Evolutionary conservation across 305 asterid species (phyloP), one percentile per base, ranked within the genome.

Genomic region (Fraxinus ornus): DNA sequence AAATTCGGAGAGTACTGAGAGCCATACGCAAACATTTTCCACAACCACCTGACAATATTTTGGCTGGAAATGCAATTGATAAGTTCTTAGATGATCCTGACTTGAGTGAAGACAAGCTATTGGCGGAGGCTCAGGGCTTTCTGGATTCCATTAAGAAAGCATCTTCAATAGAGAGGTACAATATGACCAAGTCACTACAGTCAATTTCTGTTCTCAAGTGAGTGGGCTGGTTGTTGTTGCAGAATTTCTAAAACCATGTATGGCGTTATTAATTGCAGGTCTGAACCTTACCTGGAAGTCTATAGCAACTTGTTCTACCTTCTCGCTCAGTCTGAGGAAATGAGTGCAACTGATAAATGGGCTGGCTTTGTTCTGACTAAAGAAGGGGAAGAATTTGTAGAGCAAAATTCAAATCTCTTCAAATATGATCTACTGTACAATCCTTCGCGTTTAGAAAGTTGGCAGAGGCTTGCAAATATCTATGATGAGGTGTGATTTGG

Each of bases 311-410:
- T 97, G 87, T 95, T 93, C 89, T 89, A 92, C 88, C 94, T 93
- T 88, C 95, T 97, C 60, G 98, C 95, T 28, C 97, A 87, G 89
- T 93, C 97, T 52, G 98, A 94, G 88, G 99, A 97, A 89, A 92
- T 89, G 82, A 93, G 93, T 82, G 97, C 99, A 83, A 94, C 97
- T 82, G 99, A 97, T 87, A 94, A 95, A 87, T 93, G 99, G 99
- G 97, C 98, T 82, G 99, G 98, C 85, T 97, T 94, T 91, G 98
- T 95, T 82, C 91, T 95, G 83, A 95, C 99, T 66, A 93, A 93
- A 85, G 99, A 95, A 87, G 99, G 99, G 80, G 98, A 88, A 81
- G 99, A 97, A 78, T 97, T 94, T 88, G 94, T 97, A 12, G 93
- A 92, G 82, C 93, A 94, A 86, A 94, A 84, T 87, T 90, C 97